A percentile compares a stretch with the other conserved stretches of the same genome.
Conservation (phyloP, 345 rosid genomes). For the Dipteronia dyeriana region DNA sequence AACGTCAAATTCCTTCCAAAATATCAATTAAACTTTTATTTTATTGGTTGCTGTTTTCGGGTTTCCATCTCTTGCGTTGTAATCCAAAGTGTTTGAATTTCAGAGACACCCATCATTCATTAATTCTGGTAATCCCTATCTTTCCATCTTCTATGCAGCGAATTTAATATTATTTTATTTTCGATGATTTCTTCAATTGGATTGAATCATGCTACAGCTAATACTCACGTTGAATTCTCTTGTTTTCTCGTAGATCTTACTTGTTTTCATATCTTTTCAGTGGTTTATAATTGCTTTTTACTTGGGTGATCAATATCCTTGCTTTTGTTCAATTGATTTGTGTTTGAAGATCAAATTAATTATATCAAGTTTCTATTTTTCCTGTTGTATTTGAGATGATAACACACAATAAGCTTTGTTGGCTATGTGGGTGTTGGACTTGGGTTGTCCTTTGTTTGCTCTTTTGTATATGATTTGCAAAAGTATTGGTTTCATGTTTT, state of each 20-base stretch:
- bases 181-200: neutral
- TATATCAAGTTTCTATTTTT: neutral
- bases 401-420: neutral
- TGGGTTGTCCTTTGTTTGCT: neutral
- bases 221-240: too few relatives aligned
- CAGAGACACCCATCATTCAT: constrained; percentile 2
- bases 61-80: neutral
- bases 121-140: constrained; percentile 6
- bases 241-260: neutral
- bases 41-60: neutral
- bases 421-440: neutral
- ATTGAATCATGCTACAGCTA: neutral
- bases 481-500: neutral
- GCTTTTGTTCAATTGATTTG: neutral
- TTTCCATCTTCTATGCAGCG: neutral
- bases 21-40: neutral
- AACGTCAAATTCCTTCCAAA: neutral
- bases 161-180: too few relatives aligned
- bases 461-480: neutral
- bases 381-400: neutral
- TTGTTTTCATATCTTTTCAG: neutral
- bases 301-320: neutral
- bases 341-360: neutral
- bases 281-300: neutral
- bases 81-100: neutral